Conservation (phyloP, 495 filamentous ascomycete species). For the Lophiotrema nucula region DNA sequence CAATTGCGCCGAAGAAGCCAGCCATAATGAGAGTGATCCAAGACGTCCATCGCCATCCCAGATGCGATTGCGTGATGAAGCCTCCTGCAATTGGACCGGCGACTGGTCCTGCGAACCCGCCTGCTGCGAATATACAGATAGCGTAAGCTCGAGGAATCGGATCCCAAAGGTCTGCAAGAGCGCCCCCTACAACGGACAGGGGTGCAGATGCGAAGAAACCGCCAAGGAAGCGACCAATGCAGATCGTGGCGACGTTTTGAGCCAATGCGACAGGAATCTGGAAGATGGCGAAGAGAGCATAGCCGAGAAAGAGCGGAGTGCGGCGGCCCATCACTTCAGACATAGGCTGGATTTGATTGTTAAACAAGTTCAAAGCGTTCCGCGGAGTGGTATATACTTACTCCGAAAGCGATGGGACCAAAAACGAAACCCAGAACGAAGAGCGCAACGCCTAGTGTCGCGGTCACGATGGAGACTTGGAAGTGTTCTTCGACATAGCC, state of each 20-base stretch:
- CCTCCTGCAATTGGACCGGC: conserved; percentile 41
- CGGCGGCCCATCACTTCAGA: conserved; percentile 61
- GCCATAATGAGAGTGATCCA: conserved; percentile 64
- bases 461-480: neutral
- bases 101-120: conserved; percentile 39
- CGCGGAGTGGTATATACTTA: too few relatives aligned
- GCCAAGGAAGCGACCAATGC: conserved; percentile 61
- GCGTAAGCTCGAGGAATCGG: conserved; percentile 63
- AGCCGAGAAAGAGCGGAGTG: conserved; percentile 56
- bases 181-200: conserved; percentile 61
- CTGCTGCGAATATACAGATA: conserved; percentile 53
- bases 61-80: conserved; percentile 40
- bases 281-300: conserved; percentile 57
- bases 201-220: conserved; percentile 66
- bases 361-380: too few relatives aligned
- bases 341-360: too few relatives aligned
- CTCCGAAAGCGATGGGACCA: conserved; percentile 59
- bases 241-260: conserved; percentile 57
- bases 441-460: conserved; percentile 16
- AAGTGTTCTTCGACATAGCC: conserved; percentile 12
- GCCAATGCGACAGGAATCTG: conserved; percentile 62
- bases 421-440: conserved; percentile 37
- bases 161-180: conserved; percentile 62
- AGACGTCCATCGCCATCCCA: conserved; percentile 50
- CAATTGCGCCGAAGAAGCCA: conserved; percentile 47